Conservation (phyloP, 257 asterid genomes). For the Petunia secreta region DNA sequence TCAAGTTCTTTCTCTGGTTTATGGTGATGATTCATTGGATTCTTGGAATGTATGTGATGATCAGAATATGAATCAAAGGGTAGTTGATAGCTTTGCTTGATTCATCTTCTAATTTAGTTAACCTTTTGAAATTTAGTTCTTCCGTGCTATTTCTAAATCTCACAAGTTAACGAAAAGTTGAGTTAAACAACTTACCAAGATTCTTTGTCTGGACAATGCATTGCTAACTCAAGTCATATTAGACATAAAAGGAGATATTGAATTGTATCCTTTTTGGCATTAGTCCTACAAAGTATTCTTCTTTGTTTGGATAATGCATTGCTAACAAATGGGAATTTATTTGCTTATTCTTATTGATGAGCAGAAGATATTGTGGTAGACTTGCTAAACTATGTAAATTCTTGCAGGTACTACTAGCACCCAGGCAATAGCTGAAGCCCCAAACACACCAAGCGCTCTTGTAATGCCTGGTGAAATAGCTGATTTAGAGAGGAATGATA, state of each 20-base stretch:
- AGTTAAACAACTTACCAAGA: too few relatives aligned
- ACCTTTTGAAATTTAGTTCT: too few relatives aligned
- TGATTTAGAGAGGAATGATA: not conserved
- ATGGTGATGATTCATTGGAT: slow-evolving; percentile 28
- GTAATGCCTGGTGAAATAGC: not conserved
- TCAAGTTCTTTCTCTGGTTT: slow-evolving; percentile 30
- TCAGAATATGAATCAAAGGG: slow-evolving; percentile 20
- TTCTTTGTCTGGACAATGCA: too few relatives aligned
- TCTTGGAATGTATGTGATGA: slow-evolving; percentile 21
- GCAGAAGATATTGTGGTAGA: not conserved
- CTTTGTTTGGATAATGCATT: too few relatives aligned
- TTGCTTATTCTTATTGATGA: not conserved
- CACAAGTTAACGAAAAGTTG: too few relatives aligned
- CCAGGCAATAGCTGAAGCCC: slow-evolving; percentile 12
- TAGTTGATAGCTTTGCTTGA: too few relatives aligned
- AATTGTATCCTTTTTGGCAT: too few relatives aligned
- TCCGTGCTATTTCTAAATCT: too few relatives aligned
- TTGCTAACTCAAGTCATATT: too few relatives aligned
- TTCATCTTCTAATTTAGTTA: too few relatives aligned
- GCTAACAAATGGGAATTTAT: not conserved
- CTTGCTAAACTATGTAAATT: not conserved
- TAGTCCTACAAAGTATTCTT: too few relatives aligned
- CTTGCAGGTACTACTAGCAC: slow-evolving; percentile 9
- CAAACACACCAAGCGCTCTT: not conserved
- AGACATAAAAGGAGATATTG: too few relatives aligned